Evolutionary conservation across 2,329 filamentous ascomycete species (phyloP), one percentile per base, ranked within the genome.

Genomic region (Apiospora hydei): DNA sequence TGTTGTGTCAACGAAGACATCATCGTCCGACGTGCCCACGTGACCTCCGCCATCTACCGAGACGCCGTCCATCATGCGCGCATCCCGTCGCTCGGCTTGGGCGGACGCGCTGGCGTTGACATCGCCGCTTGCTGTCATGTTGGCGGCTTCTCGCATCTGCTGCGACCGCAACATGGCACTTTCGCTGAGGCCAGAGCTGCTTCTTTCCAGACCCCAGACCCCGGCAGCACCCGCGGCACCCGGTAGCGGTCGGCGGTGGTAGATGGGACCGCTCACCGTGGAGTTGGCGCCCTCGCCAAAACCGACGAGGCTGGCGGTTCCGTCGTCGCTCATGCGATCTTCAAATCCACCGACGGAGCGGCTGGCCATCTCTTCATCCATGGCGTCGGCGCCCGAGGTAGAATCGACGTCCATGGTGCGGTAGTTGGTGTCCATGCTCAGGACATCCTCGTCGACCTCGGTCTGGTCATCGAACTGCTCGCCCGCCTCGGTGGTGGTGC

Each of bases 271-370:
- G 73, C 91, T 94, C 72, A 95, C 91, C 6, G 94, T 94, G 81
- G 93, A 94, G 76, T 92, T 94, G 13, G 96, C 95, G 46, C 95
- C 96, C 81, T 98, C 95, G 69, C 96, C 96, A 77, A 98, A 98
- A 0, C 93, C 96, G 13, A 98, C 96, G 7, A 98, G 87, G 74
- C 93, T 96, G 2, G 92, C 94, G 70, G 91, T 92, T 10, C 92
- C 93, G 78, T 97, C 94, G 77, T 97, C 95, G 77, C 93, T 96
- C 88, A 96, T 92, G 72, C 93, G 93, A 75, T 94, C 93, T 73
- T 90, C 88, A 72, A 84, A 88, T 4, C 84, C 87, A 26, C 84
- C 85, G 2, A 86, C 82, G 49, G 87, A 89, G 21, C 84, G 85
- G 46, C 80, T 84, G 3, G 83, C 81, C 71, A 85, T 74, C 67